Percentiles rank a stretch among this genome's conserved stretches.
These are phyloP conservation scores for Westerdykella ornata DNA, from an alignment of 2,329 filamentous ascomycete genomes.

Conservation along the genomic window DNA sequence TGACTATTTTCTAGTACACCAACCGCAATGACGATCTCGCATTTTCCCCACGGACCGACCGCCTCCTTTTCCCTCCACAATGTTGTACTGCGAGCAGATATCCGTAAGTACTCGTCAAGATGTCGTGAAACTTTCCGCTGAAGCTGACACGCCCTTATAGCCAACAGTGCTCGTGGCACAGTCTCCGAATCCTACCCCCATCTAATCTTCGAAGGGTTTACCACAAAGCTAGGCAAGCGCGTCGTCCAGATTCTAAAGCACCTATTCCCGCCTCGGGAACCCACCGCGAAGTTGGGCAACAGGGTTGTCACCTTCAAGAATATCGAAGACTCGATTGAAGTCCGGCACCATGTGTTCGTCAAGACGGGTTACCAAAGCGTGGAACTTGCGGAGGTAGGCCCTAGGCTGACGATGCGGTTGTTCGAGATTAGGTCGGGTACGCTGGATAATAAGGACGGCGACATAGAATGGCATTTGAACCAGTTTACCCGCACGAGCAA, in stretches of 20 bases:
- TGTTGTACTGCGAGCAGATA: conserved; percentile 85
- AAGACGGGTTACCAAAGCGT: conserved; percentile 85
- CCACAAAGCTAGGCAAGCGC: conserved; percentile 68
- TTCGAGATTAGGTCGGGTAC: conserved; percentile 92
- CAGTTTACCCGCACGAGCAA: conserved; percentile 89
- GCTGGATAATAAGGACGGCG: conserved; percentile 87
- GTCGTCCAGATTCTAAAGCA: conserved; percentile 90
- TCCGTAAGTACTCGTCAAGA: conserved; percentile 46
- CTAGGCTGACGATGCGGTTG: conserved; percentile 91
- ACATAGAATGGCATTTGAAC: conserved; percentile 92
- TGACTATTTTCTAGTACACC: conserved; percentile 49
- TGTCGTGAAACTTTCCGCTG: no score
- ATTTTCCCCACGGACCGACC: conserved; percentile 83
- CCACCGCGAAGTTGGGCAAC: conserved; percentile 71
- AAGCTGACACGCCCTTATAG: no score
- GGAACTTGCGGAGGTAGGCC: conserved; percentile 46
- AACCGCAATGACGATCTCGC: conserved; percentile 78
- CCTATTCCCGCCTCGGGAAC: conserved; percentile 82
- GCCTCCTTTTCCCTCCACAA: conserved; percentile 86
- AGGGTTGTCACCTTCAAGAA: conserved; percentile 82
- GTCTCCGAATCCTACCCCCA: conserved; percentile 91
- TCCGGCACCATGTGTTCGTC: conserved; percentile 90
- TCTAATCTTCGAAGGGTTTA: conserved; percentile 92
- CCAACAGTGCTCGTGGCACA: conserved; percentile 76
- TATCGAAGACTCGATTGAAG: conserved; percentile 79